phyloP scores from a whole-genome alignment of 2,329 filamentous ascomycete genomes.

The Pseudopithomyces maydicus region DNA sequence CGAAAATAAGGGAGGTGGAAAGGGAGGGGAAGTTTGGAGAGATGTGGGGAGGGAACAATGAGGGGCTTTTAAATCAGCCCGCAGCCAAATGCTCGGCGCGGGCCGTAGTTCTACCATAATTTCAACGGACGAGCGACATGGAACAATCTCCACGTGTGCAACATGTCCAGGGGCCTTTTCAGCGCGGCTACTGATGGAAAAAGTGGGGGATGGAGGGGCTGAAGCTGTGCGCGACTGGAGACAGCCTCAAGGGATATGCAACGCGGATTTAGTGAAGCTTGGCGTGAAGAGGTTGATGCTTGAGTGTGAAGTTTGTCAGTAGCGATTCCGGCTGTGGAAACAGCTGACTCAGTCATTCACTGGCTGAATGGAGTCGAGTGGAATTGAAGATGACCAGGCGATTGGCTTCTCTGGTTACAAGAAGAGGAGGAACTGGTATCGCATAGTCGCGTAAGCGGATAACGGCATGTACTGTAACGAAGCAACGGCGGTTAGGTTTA shows the following conservation, averaged over 20 bases:
- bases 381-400: neutral
- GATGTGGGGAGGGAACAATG: constrained; percentile 10
- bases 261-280: constrained; percentile 4
- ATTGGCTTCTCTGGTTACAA: neutral
- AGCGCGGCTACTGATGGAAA: constrained; percentile 2
- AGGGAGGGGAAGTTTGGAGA: constrained; percentile 13
- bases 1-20: constrained; percentile 2
- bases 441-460: constrained; percentile 5
- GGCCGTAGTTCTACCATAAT: constrained; percentile 5
- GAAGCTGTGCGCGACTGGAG: neutral
- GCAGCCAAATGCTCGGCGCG: constrained; percentile 14
- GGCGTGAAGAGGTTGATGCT: neutral
- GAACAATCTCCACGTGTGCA: constrained; percentile 1
- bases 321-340: neutral
- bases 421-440: neutral
- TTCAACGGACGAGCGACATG: constrained; percentile 2
- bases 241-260: constrained; percentile 8
- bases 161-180: neutral
- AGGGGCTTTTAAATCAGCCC: constrained; percentile 23
- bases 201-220: constrained; percentile 10
- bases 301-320: neutral
- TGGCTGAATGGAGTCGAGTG: neutral
- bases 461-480: neutral
- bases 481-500: neutral
- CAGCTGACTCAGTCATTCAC: neutral